Conservation (phyloP, 352 stramenopile genomes). For the Pythium aristosporum region DNA sequence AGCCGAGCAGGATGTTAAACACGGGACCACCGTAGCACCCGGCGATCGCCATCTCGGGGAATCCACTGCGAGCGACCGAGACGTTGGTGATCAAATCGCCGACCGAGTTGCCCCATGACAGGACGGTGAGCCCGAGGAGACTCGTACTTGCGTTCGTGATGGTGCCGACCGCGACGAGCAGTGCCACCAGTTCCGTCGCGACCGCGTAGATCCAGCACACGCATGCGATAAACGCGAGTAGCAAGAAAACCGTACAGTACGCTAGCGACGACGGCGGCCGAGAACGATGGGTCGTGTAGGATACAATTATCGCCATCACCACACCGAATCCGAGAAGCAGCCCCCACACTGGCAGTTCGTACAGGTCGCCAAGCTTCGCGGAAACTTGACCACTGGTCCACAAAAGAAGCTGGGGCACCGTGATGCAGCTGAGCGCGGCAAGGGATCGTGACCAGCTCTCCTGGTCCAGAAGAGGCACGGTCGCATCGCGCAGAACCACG, state of each 20-base stretch:
- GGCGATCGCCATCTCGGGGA: conserved; percentile 84
- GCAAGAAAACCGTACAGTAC: conserved; percentile 56
- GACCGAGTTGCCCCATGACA: conserved; percentile 85
- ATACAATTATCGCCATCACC: conserved; percentile 62
- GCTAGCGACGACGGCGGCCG: conserved; percentile 48
- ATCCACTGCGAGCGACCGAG: conserved; percentile 74
- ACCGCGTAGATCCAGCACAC: conserved; percentile 92
- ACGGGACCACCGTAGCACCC: conserved; percentile 82
- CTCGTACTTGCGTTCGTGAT: conserved; percentile 80
- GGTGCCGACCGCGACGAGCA: conserved; percentile 71
- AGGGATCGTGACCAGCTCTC: conserved; percentile 78
- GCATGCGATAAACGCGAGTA: conserved; percentile 76
- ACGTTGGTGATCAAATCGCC: conserved; percentile 84
- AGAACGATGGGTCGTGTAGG: conserved; percentile 63
- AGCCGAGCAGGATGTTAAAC: conserved; percentile 80
- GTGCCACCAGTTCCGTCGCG: conserved; percentile 81
- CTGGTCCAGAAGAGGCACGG: conserved; percentile 66
- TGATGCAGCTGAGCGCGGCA: conserved; percentile 77
- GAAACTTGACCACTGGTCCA: conserved; percentile 45
- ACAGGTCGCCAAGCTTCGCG: conserved; percentile 25
- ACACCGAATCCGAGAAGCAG: conserved; percentile 19
- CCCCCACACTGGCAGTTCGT: conserved; percentile 44
- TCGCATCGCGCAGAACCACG: conserved; percentile 59
- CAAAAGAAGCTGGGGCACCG: conserved; percentile 86
- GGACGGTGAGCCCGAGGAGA: conserved; percentile 72